phyloP scores from a whole-genome alignment of 345 rosid species.

The Limnanthes douglasii region DNA sequence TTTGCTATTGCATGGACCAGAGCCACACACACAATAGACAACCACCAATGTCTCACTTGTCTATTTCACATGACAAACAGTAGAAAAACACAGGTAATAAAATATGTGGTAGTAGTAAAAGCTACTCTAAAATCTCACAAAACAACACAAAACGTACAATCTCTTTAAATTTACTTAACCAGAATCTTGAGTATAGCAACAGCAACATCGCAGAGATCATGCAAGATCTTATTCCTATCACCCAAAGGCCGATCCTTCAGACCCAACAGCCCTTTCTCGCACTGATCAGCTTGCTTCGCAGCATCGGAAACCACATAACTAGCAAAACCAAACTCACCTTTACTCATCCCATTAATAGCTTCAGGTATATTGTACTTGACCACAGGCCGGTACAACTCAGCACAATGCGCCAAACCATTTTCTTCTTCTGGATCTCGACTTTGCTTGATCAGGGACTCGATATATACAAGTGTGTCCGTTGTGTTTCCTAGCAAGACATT shows the following conservation, averaged over 20 bases:
- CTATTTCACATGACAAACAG: no score
- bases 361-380: conserved; percentile 78
- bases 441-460: conserved; percentile 23
- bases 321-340: conserved; percentile 45
- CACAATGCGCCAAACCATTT: conserved; percentile 58
- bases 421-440: conserved; percentile 36
- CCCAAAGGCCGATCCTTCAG: conserved; percentile 8
- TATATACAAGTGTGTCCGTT: conserved; percentile 37
- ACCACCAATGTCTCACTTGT: no score
- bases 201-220: conserved; percentile 48
- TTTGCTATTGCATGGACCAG: no score
- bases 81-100: no score
- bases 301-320: conserved; percentile 42
- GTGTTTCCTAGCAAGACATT: conserved; percentile 32
- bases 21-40: no score
- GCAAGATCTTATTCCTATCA: conserved; percentile 33
- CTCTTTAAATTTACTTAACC: no score
- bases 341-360: conserved; percentile 43
- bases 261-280: conserved; percentile 43
- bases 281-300: conserved; percentile 37
- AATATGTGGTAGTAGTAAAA: no score
- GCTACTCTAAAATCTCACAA: no score
- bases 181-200: conserved; percentile 41
- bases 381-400: conserved; percentile 74
- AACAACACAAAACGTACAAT: no score